Percentiles rank a stretch among this genome's conserved stretches.
These are phyloP conservation scores for Rehmannia glutinosa DNA, from an alignment of 257 asterid species.

Conservation along the genomic window DNA sequence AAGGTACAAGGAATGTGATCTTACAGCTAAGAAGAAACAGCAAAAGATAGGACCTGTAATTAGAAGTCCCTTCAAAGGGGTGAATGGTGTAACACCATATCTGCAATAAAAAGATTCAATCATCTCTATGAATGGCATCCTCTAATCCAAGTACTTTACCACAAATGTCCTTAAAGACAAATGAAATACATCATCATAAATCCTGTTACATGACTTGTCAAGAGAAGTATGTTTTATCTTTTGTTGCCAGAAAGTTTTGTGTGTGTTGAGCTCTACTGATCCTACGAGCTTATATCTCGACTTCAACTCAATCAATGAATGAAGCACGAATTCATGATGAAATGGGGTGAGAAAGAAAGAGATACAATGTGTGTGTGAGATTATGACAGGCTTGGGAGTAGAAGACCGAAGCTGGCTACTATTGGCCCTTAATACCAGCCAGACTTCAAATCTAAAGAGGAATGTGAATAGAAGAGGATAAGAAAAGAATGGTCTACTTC, in stretches of 20 bases:
- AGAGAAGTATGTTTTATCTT: neutral
- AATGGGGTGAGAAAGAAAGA: neutral
- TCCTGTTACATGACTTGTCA: neutral
- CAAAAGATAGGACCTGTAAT: constrained; percentile 68
- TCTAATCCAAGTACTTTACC: neutral
- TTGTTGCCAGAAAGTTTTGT: neutral
- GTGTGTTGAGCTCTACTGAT: neutral
- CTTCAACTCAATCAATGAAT: neutral
- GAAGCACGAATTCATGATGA: neutral
- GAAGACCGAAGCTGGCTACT: neutral
- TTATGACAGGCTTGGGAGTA: neutral
- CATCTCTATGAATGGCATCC: no score
- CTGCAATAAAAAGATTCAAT: constrained; percentile 45
- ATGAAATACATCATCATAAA: neutral
- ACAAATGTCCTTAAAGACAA: neutral
- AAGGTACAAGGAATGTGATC: constrained; percentile 24
- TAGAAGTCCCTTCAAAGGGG: constrained; percentile 69
- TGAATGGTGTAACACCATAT: constrained; percentile 76
- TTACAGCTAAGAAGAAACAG: constrained; percentile 87
- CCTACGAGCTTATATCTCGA: neutral
- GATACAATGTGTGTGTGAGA: neutral
- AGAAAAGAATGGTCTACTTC: no score
- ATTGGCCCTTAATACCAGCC: neutral
- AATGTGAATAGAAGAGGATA: no score
- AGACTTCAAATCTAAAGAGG: neutral